These are phyloP conservation scores for Gillenia trifoliata DNA, from an alignment of 306 rosid species.

Conservation along the genomic window DNA sequence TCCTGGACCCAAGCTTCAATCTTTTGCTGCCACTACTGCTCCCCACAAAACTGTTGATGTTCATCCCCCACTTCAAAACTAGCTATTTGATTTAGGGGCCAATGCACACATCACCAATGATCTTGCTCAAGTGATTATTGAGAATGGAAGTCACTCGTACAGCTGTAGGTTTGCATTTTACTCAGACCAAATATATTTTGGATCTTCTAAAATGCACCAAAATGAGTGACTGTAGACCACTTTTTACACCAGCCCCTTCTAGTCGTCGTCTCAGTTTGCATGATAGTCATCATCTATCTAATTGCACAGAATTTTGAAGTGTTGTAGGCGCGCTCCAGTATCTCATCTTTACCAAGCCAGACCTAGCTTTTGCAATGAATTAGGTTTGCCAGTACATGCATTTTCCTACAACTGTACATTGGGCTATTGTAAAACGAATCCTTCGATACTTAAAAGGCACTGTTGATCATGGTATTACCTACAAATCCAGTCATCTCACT, in stretches of 20 bases:
- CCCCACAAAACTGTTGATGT: too few relatives aligned
- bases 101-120: too few relatives aligned
- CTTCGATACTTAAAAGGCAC: too few relatives aligned
- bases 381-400: background rate
- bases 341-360: background rate
- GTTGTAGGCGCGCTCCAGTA: background rate
- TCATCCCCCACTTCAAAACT: too few relatives aligned
- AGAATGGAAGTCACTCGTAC: background rate
- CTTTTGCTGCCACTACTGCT: too few relatives aligned
- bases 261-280: background rate
- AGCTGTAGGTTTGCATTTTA: background rate
- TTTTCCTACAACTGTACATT: background rate
- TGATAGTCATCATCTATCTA: background rate
- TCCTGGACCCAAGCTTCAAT: fast-evolving
- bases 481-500: background rate
- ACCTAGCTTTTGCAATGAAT: background rate
- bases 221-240: background rate
- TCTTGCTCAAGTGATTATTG: too few relatives aligned
- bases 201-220: background rate
- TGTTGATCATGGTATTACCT: background rate
- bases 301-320: background rate
- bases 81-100: too few relatives aligned
- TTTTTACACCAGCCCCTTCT: background rate
- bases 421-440: too few relatives aligned
- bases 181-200: background rate